phyloP scores from a whole-genome alignment of 176 grass and related monocot species.

The Guadua angustifolia region DNA sequence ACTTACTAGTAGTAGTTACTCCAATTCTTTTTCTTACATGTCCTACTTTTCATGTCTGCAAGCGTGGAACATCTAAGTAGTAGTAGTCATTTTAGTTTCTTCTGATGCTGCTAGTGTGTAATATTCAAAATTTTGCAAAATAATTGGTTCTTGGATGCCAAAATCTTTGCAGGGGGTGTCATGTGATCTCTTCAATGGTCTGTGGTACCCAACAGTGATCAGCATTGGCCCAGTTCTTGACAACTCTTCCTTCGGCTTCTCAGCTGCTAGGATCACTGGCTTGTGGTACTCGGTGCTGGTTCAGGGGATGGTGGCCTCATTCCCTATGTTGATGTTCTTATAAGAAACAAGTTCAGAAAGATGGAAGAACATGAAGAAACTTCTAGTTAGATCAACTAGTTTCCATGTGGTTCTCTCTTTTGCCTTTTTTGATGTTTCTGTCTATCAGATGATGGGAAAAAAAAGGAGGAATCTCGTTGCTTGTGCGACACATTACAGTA shows the following conservation, averaged over 20 bases:
- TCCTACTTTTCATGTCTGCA: background rate
- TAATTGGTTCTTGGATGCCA: constrained; percentile 36
- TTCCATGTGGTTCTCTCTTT: constrained; percentile 35
- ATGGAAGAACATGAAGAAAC: constrained; percentile 24
- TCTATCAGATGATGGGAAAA: background rate
- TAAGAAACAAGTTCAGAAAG: constrained; percentile 32
- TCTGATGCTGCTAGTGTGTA: background rate
- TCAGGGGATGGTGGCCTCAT: constrained; percentile 32
- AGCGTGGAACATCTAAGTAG: background rate
- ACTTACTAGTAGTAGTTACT: background rate
- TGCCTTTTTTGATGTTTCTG: constrained; percentile 25
- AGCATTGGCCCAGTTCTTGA: constrained; percentile 86
- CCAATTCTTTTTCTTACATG: constrained; percentile 12
- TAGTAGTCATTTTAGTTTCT: background rate
- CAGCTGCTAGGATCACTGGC: constrained; percentile 12
- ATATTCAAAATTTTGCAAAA: constrained; percentile 15
- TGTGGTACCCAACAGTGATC: constrained; percentile 81
- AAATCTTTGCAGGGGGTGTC: constrained; percentile 76
- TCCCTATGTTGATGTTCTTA: constrained; percentile 42
- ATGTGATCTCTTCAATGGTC: constrained; percentile 82
- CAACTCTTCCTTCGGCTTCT: constrained; percentile 53
- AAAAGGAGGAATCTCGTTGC: background rate
- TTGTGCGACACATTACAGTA: constrained; percentile 25
- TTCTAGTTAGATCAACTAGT: constrained; percentile 30
- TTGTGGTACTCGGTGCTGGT: constrained; percentile 46